These are phyloP conservation scores for Erythrophleum fordii DNA, from an alignment of 306 rosid genomes.

Conservation along the genomic window DNA sequence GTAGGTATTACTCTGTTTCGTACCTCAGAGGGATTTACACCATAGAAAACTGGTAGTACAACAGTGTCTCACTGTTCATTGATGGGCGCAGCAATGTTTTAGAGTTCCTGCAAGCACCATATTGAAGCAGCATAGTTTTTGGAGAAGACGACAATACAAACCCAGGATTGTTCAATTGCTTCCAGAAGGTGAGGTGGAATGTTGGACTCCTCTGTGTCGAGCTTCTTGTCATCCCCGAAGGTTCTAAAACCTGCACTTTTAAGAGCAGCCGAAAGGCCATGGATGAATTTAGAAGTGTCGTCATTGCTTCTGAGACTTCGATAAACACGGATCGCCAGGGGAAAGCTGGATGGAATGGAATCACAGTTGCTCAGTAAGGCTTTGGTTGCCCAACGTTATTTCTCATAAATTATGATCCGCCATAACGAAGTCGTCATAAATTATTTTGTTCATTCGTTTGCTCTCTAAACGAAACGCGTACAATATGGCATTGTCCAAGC, in stretches of 20 bases:
- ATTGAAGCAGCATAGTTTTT: background rate
- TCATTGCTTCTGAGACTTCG: background rate
- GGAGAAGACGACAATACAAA: background rate
- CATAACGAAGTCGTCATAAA: no score
- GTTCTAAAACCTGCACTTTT: background rate
- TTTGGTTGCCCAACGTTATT: no score
- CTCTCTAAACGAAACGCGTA: no score
- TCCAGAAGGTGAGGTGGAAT: background rate
- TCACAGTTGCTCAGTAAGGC: no score
- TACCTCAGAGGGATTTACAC: background rate
- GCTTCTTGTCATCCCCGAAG: background rate
- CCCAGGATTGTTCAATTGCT: background rate
- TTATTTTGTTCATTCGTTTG: no score
- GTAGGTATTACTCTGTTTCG: background rate
- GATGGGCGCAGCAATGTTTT: no score
- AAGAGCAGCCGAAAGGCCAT: background rate
- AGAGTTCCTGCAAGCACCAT: background rate
- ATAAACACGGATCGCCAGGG: background rate
- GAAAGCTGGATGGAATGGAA: no score
- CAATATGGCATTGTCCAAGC: no score
- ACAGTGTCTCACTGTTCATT: background rate
- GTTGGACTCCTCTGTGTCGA: background rate
- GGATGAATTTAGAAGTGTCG: background rate
- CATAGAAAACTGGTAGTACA: background rate
- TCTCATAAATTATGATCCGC: no score